These are phyloP conservation scores for Mycena capillaripes DNA, from an alignment of 768 basidiomycete species.

Conservation along the genomic window DNA sequence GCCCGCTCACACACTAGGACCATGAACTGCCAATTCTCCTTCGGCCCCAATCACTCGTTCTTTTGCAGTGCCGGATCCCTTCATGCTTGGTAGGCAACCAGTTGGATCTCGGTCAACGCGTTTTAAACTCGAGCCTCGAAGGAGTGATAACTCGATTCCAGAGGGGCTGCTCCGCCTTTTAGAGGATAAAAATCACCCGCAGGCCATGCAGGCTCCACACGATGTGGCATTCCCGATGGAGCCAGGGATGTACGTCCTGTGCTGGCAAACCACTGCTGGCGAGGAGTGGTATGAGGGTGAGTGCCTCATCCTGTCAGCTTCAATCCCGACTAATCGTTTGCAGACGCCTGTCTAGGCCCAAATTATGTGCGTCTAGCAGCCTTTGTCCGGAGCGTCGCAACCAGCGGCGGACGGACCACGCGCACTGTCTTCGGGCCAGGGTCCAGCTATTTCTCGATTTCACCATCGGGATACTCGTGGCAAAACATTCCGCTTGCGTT, in stretches of 20 bases:
- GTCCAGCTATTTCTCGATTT: conserved; percentile 25
- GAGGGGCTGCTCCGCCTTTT: conserved; percentile 7
- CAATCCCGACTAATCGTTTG: not conserved
- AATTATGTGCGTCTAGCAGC: conserved; percentile 18
- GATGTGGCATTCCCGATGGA: conserved; percentile 33
- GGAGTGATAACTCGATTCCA: conserved; percentile 20
- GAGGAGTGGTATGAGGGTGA: conserved; percentile 24
- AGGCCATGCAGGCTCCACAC: conserved; percentile 15
- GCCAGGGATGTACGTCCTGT: not conserved
- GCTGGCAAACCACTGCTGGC: conserved; percentile 12
- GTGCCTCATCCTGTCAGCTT: not conserved
- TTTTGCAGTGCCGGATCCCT: conserved; percentile 3
- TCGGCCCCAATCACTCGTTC: conserved; percentile 20
- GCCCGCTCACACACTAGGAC: not conserved
- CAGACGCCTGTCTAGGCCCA: conserved; percentile 8
- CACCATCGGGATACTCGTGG: conserved; percentile 20
- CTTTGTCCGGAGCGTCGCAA: conserved; percentile 9
- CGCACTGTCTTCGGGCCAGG: conserved; percentile 28
- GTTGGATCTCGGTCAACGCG: too few relatives aligned
- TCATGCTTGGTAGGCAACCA: conserved; percentile 10
- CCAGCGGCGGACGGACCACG: not conserved
- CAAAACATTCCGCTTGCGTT: conserved; percentile 20
- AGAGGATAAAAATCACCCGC: conserved; percentile 10
- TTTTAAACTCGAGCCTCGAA: not conserved
- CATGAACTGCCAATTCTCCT: conserved; percentile 30